These are phyloP conservation scores for Papiliotrema laurentii DNA, from an alignment of 1,284 basidiomycete species.

Conservation along the genomic window DNA sequence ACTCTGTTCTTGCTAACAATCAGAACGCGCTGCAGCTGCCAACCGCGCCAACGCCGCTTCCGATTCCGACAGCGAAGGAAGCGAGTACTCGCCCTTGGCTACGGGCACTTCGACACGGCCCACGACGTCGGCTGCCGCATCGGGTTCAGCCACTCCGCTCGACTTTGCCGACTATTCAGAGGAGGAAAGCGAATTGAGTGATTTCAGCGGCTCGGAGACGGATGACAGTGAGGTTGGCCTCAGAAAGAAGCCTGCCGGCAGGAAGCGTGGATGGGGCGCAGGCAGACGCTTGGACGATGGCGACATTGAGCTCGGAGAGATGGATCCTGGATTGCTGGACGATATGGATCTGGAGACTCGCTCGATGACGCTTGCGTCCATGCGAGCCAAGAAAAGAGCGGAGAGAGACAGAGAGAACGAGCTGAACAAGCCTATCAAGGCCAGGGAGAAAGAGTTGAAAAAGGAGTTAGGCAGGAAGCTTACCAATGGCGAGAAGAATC, in stretches of 20 bases:
- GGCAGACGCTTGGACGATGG: slow-evolving; percentile 14
- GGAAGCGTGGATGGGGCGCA: slow-evolving; percentile 8
- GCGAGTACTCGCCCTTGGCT: not conserved
- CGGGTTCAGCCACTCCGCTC: not conserved
- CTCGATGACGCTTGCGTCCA: slow-evolving; percentile 12
- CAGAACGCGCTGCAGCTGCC: slow-evolving; percentile 4
- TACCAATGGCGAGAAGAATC: slow-evolving; percentile 74
- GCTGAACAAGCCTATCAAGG: slow-evolving; percentile 26
- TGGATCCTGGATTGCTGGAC: slow-evolving; percentile 9
- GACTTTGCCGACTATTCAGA: slow-evolving; percentile 1
- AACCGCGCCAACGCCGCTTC: not conserved
- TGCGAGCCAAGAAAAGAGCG: slow-evolving; percentile 10
- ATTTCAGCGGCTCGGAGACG: too few relatives aligned
- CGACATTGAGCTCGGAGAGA: slow-evolving; percentile 10
- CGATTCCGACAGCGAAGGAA: too few relatives aligned
- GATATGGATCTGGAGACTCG: slow-evolving; percentile 10
- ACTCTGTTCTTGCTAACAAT: not conserved
- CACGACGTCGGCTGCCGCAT: not conserved
- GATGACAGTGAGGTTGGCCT: not conserved
- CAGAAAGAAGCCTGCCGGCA: not conserved
- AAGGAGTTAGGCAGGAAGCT: slow-evolving; percentile 63
- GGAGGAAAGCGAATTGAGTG: not conserved
- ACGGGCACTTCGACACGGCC: not conserved
- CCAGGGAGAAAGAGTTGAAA: slow-evolving; percentile 55
- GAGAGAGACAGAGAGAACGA: slow-evolving; percentile 11